phyloP scores from a whole-genome alignment of 2,329 filamentous ascomycete genomes.

The Neurospora sp. region DNA sequence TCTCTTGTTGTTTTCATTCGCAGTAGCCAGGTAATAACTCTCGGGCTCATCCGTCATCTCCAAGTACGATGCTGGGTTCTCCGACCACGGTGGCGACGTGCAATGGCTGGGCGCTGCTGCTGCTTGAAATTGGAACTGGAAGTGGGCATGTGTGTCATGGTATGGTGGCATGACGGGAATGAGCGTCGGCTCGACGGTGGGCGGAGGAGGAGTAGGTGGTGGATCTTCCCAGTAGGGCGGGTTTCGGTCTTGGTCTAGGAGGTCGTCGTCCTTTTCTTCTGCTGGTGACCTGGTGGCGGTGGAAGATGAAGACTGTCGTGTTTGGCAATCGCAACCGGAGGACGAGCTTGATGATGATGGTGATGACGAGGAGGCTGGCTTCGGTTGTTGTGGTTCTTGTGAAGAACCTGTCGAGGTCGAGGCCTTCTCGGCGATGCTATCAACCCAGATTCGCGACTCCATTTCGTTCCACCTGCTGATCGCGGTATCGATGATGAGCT shows the following conservation, averaged over 20 bases:
- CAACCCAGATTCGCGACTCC: conserved; percentile 21
- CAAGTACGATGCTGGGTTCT: conserved; percentile 20
- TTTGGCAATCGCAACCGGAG: neutral
- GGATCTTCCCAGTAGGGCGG: conserved; percentile 1
- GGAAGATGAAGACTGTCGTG: neutral
- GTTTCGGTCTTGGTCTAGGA: neutral
- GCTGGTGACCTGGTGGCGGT: neutral
- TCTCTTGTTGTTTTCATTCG: neutral
- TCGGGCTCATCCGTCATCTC: conserved; percentile 16
- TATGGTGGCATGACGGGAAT: conserved; percentile 11
- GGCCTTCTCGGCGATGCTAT: neutral
- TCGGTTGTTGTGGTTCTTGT: neutral
- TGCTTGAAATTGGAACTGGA: conserved; percentile 1
- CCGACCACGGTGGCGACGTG: conserved; percentile 4
- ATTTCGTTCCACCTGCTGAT: conserved; percentile 22
- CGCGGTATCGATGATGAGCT: conserved; percentile 21
- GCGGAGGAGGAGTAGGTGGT: neutral
- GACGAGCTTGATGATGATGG: neutral
- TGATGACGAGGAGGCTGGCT: neutral
- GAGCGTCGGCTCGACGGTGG: conserved; percentile 5
- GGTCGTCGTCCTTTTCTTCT: neutral
- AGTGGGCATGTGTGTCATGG: conserved; percentile 12
- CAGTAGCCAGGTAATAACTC: neutral
- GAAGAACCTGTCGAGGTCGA: neutral
- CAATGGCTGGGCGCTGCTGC: neutral